These are phyloP conservation scores for Waltergamsia citrina DNA, from an alignment of 2,329 filamentous ascomycete genomes.

Conservation along the genomic window DNA sequence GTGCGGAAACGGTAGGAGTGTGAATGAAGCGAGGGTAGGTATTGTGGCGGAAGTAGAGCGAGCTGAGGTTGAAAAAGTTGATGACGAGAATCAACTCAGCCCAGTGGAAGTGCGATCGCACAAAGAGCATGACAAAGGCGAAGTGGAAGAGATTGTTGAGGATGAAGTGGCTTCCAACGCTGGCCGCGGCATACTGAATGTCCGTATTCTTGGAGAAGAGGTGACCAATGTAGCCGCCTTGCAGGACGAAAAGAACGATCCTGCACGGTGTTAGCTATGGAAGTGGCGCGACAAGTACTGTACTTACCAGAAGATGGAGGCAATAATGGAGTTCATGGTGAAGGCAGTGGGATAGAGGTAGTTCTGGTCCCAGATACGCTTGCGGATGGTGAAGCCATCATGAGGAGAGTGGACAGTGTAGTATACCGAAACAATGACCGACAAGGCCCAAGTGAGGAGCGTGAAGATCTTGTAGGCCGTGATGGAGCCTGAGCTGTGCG, in stretches of 20 bases:
- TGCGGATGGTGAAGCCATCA: slow-evolving; percentile 48
- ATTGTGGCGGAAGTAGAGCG: slow-evolving; percentile 73
- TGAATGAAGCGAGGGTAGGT: slow-evolving; percentile 68
- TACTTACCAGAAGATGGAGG: slow-evolving; percentile 65
- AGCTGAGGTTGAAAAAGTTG: slow-evolving; percentile 74
- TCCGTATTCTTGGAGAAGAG: slow-evolving; percentile 61
- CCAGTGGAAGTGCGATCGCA: slow-evolving; percentile 63
- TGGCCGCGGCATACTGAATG: slow-evolving; percentile 59
- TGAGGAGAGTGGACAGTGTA: slow-evolving; percentile 58
- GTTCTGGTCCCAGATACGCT: slow-evolving; percentile 70
- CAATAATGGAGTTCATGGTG: slow-evolving; percentile 56
- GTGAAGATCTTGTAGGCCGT: slow-evolving; percentile 69
- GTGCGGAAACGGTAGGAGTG: slow-evolving; percentile 63
- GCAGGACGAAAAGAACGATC: slow-evolving; percentile 64
- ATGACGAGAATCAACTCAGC: slow-evolving; percentile 66
- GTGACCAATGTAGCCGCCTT: slow-evolving; percentile 65
- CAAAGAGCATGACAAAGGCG: slow-evolving; percentile 76
- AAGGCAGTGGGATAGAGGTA: slow-evolving; percentile 60
- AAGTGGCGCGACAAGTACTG: neutral
- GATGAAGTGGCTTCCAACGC: slow-evolving; percentile 78
- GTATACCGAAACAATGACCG: slow-evolving; percentile 63
- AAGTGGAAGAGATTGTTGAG: slow-evolving; percentile 77
- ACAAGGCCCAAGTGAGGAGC: slow-evolving; percentile 63
- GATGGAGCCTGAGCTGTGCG: slow-evolving; percentile 51
- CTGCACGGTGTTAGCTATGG: slow-evolving; percentile 28